These are phyloP conservation scores for Chaetomidium leptoderma DNA, from an alignment of 495 filamentous ascomycete genomes.

Conservation along the genomic window DNA sequence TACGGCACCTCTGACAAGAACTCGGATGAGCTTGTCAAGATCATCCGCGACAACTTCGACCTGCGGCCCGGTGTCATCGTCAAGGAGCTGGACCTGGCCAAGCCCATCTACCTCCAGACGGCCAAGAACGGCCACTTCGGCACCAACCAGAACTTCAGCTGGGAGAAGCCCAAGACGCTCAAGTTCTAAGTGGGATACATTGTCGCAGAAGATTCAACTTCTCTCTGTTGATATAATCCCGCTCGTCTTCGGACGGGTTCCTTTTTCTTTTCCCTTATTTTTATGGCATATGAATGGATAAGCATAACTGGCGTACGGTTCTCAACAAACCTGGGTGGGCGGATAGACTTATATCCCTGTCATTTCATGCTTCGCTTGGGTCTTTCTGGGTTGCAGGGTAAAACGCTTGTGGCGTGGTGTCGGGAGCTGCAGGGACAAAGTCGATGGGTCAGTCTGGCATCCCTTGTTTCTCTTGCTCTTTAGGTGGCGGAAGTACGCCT, in stretches of 20 bases:
- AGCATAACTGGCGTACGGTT: conserved; percentile 40
- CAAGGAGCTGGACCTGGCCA: conserved; percentile 89
- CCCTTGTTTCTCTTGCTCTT: conserved; percentile 14
- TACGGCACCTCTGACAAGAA: conserved; percentile 75
- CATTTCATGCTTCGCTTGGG: conserved; percentile 20
- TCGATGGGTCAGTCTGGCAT: conserved; percentile 5
- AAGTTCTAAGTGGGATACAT: conserved; percentile 61
- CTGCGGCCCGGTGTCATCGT: conserved; percentile 96
- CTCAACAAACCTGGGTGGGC: conserved; percentile 41
- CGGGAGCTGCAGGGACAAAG: conserved; percentile 12
- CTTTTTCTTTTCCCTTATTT: conserved; percentile 14
- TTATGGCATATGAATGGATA: conserved; percentile 27
- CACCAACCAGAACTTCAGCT: conserved; percentile 93
- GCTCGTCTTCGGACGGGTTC: conserved; percentile 25
- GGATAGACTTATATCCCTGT: conserved; percentile 35
- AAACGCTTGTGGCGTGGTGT: conserved; percentile 15
- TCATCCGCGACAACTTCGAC: conserved; percentile 95
- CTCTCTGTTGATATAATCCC: conserved; percentile 30
- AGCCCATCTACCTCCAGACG: conserved; percentile 96
- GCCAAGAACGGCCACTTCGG: conserved; percentile 99
- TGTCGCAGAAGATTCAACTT: conserved; percentile 39
- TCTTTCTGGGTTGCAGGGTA: conserved; percentile 18
- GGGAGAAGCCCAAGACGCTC: conserved; percentile 96
- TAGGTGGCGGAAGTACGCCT: conserved; percentile 15
- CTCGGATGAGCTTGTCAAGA: conserved; percentile 79